phyloP scores from a whole-genome alignment of 768 basidiomycete genomes.

The Russula lepida region DNA sequence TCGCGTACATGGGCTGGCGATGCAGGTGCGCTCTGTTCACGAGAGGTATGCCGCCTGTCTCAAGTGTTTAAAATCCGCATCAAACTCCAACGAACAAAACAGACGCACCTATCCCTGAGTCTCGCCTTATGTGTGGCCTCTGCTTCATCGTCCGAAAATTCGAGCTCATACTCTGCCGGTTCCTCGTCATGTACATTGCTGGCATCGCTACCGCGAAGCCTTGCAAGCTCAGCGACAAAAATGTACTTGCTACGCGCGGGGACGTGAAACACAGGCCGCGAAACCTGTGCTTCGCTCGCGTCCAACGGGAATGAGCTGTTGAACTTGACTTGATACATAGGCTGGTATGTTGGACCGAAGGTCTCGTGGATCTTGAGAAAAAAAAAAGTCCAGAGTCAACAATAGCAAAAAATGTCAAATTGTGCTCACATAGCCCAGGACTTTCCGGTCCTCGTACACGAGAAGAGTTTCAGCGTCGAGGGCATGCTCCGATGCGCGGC shows the following conservation, averaged over 20 bases:
- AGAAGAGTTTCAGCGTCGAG: slow-evolving; percentile 87
- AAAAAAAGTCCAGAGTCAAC: slow-evolving; percentile 17
- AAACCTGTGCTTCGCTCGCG: slow-evolving; percentile 42
- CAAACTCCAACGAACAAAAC: not conserved
- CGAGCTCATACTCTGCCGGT: slow-evolving; percentile 78
- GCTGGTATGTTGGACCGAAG: slow-evolving; percentile 87
- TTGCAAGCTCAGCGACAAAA: slow-evolving; percentile 63
- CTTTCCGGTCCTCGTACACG: slow-evolving; percentile 81
- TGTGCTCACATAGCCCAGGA: slow-evolving; percentile 77
- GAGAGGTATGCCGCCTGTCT: slow-evolving; percentile 45
- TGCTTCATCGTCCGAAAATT: slow-evolving; percentile 93
- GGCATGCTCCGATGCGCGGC: slow-evolving; percentile 48
- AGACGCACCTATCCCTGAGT: slow-evolving; percentile 49
- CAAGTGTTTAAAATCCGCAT: not conserved
- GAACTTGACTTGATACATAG: slow-evolving; percentile 85
- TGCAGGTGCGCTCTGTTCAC: slow-evolving; percentile 36
- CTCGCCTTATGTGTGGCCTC: slow-evolving; percentile 66
- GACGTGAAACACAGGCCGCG: slow-evolving; percentile 73
- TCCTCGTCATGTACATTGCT: slow-evolving; percentile 95
- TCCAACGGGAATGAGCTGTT: slow-evolving; percentile 56
- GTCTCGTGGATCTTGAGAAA: slow-evolving; percentile 77
- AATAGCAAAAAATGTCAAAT: not conserved
- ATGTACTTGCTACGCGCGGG: slow-evolving; percentile 77
- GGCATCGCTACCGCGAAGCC: slow-evolving; percentile 82
- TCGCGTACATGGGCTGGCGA: slow-evolving; percentile 46